Conservation (phyloP, 352 stramenopile genomes). For the Globisporangium solare region DNA sequence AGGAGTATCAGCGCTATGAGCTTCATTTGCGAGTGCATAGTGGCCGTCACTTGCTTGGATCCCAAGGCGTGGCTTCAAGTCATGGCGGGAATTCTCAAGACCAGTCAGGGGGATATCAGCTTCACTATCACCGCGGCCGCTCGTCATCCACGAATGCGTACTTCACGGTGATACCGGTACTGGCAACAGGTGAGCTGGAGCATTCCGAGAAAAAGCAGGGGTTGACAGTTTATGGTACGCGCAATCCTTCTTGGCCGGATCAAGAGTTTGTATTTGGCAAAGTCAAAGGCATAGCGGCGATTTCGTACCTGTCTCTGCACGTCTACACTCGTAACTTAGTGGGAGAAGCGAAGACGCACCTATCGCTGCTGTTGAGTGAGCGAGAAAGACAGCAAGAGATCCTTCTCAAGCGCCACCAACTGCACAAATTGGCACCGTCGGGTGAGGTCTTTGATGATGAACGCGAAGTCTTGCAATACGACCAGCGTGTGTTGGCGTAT, state of each 20-base stretch:
- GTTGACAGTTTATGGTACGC: slow-evolving; percentile 60
- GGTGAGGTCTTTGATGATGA: slow-evolving; percentile 45
- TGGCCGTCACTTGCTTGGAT: slow-evolving; percentile 35
- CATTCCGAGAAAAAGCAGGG: slow-evolving; percentile 48
- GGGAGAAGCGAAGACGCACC: slow-evolving; percentile 22
- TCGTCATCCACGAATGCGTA: slow-evolving; percentile 39
- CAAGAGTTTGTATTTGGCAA: slow-evolving; percentile 67
- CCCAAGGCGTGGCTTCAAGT: background rate
- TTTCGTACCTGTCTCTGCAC: slow-evolving; percentile 67
- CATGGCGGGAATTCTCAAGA: background rate
- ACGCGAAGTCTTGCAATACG: slow-evolving; percentile 46
- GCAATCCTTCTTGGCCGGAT: slow-evolving; percentile 53
- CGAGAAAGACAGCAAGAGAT: slow-evolving; percentile 27
- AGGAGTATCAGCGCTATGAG: slow-evolving; percentile 26
- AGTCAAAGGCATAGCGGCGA: slow-evolving; percentile 33
- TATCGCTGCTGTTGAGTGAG: slow-evolving; percentile 30
- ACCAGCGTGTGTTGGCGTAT: slow-evolving; percentile 65
- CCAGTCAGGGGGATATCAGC: slow-evolving; percentile 3
- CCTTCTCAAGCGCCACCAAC: slow-evolving; percentile 36
- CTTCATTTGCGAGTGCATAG: slow-evolving; percentile 44
- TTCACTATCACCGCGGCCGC: slow-evolving; percentile 11
- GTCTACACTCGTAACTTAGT: slow-evolving; percentile 57
- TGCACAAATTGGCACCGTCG: slow-evolving; percentile 50
- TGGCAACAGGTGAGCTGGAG: slow-evolving; percentile 32
- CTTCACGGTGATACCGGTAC: slow-evolving; percentile 64